These are phyloP conservation scores for Cydonia oblonga DNA, from an alignment of 331 rosid species.

Conservation along the genomic window DNA sequence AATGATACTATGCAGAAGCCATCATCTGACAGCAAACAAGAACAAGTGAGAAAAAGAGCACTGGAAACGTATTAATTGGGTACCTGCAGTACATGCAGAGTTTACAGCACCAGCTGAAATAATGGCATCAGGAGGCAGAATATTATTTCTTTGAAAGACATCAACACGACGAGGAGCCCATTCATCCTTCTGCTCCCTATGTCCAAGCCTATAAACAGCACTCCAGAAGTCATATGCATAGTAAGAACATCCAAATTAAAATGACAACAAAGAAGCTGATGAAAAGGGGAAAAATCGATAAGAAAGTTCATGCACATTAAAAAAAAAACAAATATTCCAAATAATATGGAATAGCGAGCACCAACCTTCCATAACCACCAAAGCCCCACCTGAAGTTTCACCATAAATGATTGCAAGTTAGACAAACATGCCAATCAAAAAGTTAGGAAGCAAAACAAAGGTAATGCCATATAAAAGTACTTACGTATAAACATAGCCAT, in stretches of 20 bases:
- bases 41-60: background rate
- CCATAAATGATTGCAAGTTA: background rate
- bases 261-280: background rate
- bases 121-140: constrained; percentile 68
- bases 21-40: background rate
- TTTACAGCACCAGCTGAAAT: constrained; percentile 84
- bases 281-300: background rate
- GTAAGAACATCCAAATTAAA: background rate
- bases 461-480: constrained; percentile 7
- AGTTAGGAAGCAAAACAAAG: background rate
- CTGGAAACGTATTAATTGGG: background rate
- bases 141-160: constrained; percentile 57
- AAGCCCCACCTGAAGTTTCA: constrained; percentile 78
- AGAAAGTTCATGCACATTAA: background rate
- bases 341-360: constrained; percentile 7
- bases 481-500: constrained; percentile 49
- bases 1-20: background rate
- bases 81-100: constrained; percentile 97
- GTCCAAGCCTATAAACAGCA: constrained; percentile 64
- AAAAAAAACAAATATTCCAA: background rate
- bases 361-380: constrained; percentile 98
- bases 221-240: constrained; percentile 1
- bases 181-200: constrained; percentile 99
- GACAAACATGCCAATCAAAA: background rate
- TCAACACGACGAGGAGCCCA: constrained; percentile 88